Conservation (phyloP, 2,329 filamentous ascomycete species). For the Decorospora gaudefroyi region DNA sequence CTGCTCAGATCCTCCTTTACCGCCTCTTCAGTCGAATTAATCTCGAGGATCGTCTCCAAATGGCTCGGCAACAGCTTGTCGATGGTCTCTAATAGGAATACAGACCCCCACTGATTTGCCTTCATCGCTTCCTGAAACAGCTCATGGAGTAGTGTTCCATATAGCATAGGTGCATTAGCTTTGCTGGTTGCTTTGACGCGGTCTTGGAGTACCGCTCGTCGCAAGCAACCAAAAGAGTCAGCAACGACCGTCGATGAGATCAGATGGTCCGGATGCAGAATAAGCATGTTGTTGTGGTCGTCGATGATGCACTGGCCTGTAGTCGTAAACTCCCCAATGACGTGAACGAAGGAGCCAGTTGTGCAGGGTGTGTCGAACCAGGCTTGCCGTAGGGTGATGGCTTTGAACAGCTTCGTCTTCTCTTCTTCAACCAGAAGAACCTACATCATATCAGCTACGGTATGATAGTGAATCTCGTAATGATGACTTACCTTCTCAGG, state of each 20-base stretch:
- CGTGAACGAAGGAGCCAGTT: slow-evolving; percentile 76
- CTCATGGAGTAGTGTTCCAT: slow-evolving; percentile 92
- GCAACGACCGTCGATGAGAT: slow-evolving; percentile 93
- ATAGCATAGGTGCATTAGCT: slow-evolving; percentile 78
- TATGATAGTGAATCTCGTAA: not conserved
- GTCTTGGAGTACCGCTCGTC: slow-evolving; percentile 90
- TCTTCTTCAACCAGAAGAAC: slow-evolving; percentile 83
- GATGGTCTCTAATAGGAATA: slow-evolving; percentile 69
- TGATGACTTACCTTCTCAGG: slow-evolving; percentile 68
- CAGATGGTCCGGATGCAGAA: slow-evolving; percentile 92
- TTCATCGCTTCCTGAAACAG: slow-evolving; percentile 90
- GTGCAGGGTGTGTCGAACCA: slow-evolving; percentile 84
- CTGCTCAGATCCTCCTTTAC: slow-evolving; percentile 79
- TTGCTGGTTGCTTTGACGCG: slow-evolving; percentile 89
- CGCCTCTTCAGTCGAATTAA: slow-evolving; percentile 72
- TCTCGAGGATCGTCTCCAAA: slow-evolving; percentile 86
- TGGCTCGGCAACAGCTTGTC: slow-evolving; percentile 73
- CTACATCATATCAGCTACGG: slow-evolving; percentile 54
- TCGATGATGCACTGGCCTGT: slow-evolving; percentile 79
- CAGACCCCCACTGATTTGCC: slow-evolving; percentile 76
- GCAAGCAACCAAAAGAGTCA: slow-evolving; percentile 92
- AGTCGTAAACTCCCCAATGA: slow-evolving; percentile 76
- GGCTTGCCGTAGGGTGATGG: slow-evolving; percentile 77
- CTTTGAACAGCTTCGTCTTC: slow-evolving; percentile 65
- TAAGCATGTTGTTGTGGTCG: slow-evolving; percentile 80